Conservation (phyloP, 305 asterid species). For the Ruellia speciosa region DNA sequence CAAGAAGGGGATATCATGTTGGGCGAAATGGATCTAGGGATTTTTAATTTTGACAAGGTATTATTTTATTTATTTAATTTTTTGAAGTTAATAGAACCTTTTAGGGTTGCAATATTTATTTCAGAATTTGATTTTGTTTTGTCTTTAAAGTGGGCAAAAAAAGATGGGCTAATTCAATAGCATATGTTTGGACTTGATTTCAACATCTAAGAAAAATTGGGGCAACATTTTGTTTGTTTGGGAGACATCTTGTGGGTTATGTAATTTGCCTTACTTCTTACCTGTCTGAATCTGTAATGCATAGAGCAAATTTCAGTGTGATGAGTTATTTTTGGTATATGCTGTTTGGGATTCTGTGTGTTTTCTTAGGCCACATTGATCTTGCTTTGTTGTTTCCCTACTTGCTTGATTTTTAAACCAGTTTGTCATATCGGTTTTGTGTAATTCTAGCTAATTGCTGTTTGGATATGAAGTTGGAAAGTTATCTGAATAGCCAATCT, state of each 20-base stretch:
- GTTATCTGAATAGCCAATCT: conserved; percentile 26
- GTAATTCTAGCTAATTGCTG: not conserved
- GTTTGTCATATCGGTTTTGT: not conserved
- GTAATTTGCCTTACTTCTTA: not conserved
- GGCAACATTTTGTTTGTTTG: not conserved
- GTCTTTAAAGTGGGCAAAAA: not conserved
- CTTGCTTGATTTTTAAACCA: not conserved
- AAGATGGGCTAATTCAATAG: not conserved
- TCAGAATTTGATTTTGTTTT: conserved; percentile 1
- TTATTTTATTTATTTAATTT: not conserved
- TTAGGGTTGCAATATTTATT: not conserved
- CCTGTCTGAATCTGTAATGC: not conserved
- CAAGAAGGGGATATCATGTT: not conserved
- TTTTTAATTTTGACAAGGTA: conserved; percentile 4
- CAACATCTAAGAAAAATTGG: no score
- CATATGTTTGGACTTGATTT: not conserved
- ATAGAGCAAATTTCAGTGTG: not conserved
- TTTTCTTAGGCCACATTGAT: not conserved
- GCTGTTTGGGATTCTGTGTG: not conserved
- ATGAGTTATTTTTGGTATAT: not conserved
- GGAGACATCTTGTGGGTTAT: not conserved
- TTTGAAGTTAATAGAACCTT: conserved; percentile 1
- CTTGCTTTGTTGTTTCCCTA: not conserved
- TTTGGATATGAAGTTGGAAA: conserved; percentile 4
- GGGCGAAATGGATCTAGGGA: conserved; percentile 12